Conservation (phyloP, 2,329 filamentous ascomycete genomes). For the Graphilbum sp. region DNA sequence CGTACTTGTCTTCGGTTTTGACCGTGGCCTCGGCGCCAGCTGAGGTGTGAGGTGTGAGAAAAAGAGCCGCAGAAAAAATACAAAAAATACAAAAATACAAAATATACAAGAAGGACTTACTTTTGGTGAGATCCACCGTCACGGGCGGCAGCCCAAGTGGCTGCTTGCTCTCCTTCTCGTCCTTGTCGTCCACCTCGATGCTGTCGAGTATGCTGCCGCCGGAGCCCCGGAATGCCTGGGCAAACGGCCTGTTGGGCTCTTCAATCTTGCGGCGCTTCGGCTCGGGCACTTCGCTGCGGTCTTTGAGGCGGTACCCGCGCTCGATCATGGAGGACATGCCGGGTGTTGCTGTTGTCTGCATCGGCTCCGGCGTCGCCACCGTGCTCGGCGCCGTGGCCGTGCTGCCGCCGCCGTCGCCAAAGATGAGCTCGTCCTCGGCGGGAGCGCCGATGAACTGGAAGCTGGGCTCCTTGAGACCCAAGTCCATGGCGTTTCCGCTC, state of each 20-base stretch:
- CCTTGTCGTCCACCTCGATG: slow-evolving; percentile 37
- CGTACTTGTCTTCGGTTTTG: slow-evolving; percentile 42
- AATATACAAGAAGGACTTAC: slow-evolving; percentile 12
- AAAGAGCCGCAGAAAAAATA: neutral
- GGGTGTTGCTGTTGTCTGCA: slow-evolving; percentile 1
- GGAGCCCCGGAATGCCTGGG: slow-evolving; percentile 33
- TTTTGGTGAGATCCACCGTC: slow-evolving; percentile 42
- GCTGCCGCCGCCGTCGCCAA: too few species aligned
- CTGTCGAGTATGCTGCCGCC: neutral
- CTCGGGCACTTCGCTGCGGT: slow-evolving; percentile 40
- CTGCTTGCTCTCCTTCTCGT: slow-evolving; percentile 27
- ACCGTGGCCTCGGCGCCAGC: neutral
- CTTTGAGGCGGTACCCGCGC: slow-evolving; percentile 56
- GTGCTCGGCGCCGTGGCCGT: slow-evolving; percentile 3
- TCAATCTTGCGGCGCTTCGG: slow-evolving; percentile 47
- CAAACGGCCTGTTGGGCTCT: slow-evolving; percentile 18
- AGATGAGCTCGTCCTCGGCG: too few species aligned
- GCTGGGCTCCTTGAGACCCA: too few species aligned
- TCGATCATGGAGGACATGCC: slow-evolving; percentile 51
- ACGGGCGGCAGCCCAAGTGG: slow-evolving; percentile 13
- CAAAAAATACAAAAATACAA: neutral
- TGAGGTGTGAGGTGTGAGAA: neutral
- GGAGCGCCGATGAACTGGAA: too few species aligned
- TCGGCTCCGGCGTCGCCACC: slow-evolving; percentile 3
- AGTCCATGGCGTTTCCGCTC: neutral